phyloP scores from a whole-genome alignment of 2,329 filamentous ascomycete species.

The Zalaria obscura region DNA sequence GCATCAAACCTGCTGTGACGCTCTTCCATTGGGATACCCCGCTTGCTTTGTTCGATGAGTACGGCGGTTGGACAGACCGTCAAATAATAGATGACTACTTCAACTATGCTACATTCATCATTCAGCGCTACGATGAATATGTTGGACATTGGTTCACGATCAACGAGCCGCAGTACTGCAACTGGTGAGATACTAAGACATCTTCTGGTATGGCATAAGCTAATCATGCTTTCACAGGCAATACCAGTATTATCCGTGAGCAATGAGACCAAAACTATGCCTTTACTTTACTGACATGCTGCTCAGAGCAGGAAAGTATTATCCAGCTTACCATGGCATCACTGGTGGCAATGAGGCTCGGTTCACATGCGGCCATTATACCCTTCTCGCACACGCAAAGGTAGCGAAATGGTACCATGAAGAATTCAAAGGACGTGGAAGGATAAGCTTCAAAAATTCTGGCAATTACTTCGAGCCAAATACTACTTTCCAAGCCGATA shows the following conservation, averaged over 20 bases:
- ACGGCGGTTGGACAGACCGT: slow-evolving; percentile 23
- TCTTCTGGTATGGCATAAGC: too few relatives aligned
- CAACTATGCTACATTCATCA: slow-evolving; percentile 25
- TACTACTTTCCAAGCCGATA: slow-evolving; percentile 18
- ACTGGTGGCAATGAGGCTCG: slow-evolving; percentile 10
- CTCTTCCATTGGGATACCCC: slow-evolving; percentile 30
- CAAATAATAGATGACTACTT: slow-evolving; percentile 25
- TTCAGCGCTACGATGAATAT: slow-evolving; percentile 22
- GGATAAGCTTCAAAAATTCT: slow-evolving; percentile 26
- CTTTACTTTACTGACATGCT: too few relatives aligned
- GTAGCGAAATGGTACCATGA: slow-evolving; percentile 28
- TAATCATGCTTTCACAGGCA: slow-evolving; percentile 3
- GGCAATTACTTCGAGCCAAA: slow-evolving; percentile 22
- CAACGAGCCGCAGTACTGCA: slow-evolving; percentile 22
- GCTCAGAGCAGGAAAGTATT: slow-evolving; percentile 20
- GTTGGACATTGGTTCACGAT: slow-evolving; percentile 27
- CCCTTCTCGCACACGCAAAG: slow-evolving; percentile 11
- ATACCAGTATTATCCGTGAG: slow-evolving; percentile 1
- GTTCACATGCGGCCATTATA: slow-evolving; percentile 22
- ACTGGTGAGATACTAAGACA: background rate
- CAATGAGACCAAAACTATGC: too few relatives aligned
- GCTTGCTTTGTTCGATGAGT: slow-evolving; percentile 18
- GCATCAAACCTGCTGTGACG: slow-evolving; percentile 29
- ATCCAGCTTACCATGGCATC: slow-evolving; percentile 28
- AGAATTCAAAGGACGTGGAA: slow-evolving; percentile 20